These are phyloP conservation scores for Larix kaempferi DNA, from an alignment of 75 land plant genomes.

Conservation along the genomic window DNA sequence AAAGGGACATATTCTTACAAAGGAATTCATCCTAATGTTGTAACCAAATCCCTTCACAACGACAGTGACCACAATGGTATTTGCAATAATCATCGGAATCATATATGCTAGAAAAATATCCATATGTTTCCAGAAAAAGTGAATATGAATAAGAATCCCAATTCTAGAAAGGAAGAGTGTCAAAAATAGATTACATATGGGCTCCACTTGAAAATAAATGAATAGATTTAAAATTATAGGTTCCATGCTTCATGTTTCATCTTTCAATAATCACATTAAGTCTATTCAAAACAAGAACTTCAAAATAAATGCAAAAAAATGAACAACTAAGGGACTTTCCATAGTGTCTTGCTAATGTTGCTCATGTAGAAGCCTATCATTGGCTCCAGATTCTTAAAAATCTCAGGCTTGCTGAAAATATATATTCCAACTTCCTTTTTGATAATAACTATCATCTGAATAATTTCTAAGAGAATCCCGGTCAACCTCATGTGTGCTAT, in stretches of 20 bases:
- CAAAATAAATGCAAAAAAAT: background rate
- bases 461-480: constrained; percentile 26
- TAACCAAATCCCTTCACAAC: constrained; percentile 95
- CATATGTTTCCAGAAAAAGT: constrained; percentile 95
- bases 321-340: background rate
- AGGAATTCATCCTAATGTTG: constrained; percentile 76
- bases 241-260: background rate
- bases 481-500: constrained; percentile 21
- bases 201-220: constrained; percentile 78
- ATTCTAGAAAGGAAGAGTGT: constrained; percentile 97
- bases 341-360: too few species aligned
- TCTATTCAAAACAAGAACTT: background rate
- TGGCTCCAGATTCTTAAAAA: background rate
- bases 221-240: background rate
- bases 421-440: background rate
- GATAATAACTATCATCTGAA: background rate
- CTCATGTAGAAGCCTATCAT: background rate
- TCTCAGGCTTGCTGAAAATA: too few species aligned
- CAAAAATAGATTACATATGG: constrained; percentile 96
- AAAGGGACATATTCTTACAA: constrained; percentile 46
- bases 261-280: background rate
- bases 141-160: constrained; percentile 97
- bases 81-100: constrained; percentile 80
- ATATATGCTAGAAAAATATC: constrained; percentile 96
- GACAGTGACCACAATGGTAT: constrained; percentile 71